Evolutionary conservation across 345 rosid species (phyloP), one percentile per base, ranked within the genome.

Genomic region (Gossypium turneri): DNA sequence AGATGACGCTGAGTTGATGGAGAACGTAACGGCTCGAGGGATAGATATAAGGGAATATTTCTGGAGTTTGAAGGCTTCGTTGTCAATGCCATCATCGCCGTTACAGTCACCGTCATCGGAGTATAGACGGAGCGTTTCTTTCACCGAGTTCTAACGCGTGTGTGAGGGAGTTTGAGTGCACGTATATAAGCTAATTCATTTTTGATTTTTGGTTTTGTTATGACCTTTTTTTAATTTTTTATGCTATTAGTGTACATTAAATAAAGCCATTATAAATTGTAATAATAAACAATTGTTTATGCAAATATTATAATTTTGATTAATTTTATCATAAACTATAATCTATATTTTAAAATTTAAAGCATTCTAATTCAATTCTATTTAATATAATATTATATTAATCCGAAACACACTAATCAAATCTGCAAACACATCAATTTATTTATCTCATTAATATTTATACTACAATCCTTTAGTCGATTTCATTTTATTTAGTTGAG

Each of bases 71-170:
- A 81, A 77, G 57, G 72, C 69, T 47, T 73, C 82, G 53, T 77
- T 84, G 77, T 77, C 81, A 60, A 52, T 67, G 53, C 87, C 82
- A 73, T 80, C 84, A 55, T 87, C 85, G 17, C 85, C 85, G 52
- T 73, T 79, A 34, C 81, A 19, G 4, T 81, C 90, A 2, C 81
- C 86, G 62, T 75, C 88, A 2, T 81, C 89, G 62, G 82, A 78
- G 48, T 73, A 75, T 12, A 73, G 22, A 45, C 74, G 75, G 29
- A 76, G 71, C 51, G 78, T 76, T 66, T 76, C 89, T 50, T 82
- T 89, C 29, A 38, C 82, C 34, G 91, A 84, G 75, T 89, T 78
- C 76, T 87, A 76, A 84, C 69, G 74, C 86, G 71, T 80, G 70
- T 43, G 52, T 10, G 25, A n/a, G 22, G 11, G 62, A 63, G 67